A percentile compares a stretch with the other conserved stretches of the same genome.
These are phyloP conservation scores for Colletotrichum graminicola DNA, from an alignment of 2,329 filamentous ascomycete genomes.

Conservation along the genomic window DNA sequence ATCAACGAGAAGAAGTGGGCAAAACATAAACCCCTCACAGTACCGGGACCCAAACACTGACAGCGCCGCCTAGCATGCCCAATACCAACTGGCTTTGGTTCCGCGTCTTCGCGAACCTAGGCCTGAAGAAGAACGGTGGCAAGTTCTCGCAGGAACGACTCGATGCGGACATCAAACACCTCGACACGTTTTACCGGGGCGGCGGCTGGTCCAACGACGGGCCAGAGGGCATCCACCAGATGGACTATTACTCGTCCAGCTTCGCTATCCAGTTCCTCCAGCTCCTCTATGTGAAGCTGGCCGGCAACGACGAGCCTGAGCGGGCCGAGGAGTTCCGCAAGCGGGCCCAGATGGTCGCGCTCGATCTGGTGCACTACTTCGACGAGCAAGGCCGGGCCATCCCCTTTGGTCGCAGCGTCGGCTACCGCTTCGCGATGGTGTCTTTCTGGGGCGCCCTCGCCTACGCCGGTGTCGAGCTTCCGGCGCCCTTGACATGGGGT, in stretches of 20 bases:
- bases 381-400: slow-evolving; percentile 78
- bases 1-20: slow-evolving; percentile 81
- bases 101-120: slow-evolving; percentile 85
- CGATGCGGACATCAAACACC: slow-evolving; percentile 80
- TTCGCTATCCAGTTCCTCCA: slow-evolving; percentile 87
- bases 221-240: slow-evolving; percentile 82
- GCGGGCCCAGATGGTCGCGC: slow-evolving; percentile 74
- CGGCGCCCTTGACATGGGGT: slow-evolving; percentile 80
- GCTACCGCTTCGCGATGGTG: slow-evolving; percentile 88
- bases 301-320: slow-evolving; percentile 73
- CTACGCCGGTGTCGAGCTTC: slow-evolving; percentile 80
- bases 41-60: neutral
- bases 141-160: slow-evolving; percentile 77
- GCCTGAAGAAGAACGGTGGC: slow-evolving; percentile 80
- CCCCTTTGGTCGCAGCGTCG: slow-evolving; percentile 82
- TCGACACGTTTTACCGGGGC: slow-evolving; percentile 86
- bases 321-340: slow-evolving; percentile 77
- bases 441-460: slow-evolving; percentile 85
- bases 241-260: slow-evolving; percentile 87
- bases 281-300: slow-evolving; percentile 80
- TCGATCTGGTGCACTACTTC: slow-evolving; percentile 82
- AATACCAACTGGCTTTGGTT: slow-evolving; percentile 83
- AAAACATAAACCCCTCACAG: rapidly evolving
- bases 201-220: slow-evolving; percentile 88
- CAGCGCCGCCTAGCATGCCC: slow-evolving; percentile 69